These are phyloP conservation scores for Suillus ampliporus DNA, from an alignment of 768 basidiomycete species.

Conservation along the genomic window DNA sequence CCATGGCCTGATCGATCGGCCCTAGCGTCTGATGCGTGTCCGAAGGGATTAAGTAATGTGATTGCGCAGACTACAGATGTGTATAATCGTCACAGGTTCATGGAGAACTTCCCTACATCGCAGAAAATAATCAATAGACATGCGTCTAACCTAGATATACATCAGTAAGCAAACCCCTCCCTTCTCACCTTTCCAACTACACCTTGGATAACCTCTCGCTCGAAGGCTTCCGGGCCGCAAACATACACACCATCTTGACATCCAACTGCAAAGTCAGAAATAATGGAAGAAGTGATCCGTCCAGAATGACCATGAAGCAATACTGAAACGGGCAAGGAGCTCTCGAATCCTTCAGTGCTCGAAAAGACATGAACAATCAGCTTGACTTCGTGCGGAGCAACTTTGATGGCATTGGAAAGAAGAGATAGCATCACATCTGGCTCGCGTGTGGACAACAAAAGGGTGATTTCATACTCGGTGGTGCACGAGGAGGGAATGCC, in stretches of 20 bases:
- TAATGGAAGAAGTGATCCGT: slow-evolving; percentile 18
- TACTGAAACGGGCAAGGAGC: slow-evolving; percentile 3
- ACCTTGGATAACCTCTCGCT: slow-evolving; percentile 42
- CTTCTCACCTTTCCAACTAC: slow-evolving; percentile 41
- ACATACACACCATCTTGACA: slow-evolving; percentile 42
- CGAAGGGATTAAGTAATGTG: too few species aligned
- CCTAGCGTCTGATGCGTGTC: too few species aligned
- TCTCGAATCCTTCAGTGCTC: slow-evolving; percentile 13
- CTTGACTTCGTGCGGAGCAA: slow-evolving; percentile 4
- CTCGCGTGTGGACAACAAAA: slow-evolving; percentile 60
- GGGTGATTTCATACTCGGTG: slow-evolving; percentile 42
- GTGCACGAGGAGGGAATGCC: neutral
- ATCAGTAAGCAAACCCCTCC: slow-evolving; percentile 53
- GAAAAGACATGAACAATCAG: slow-evolving; percentile 50
- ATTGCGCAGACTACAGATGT: neutral
- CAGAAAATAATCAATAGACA: slow-evolving; percentile 35
- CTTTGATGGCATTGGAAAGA: neutral
- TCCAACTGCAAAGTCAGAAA: slow-evolving; percentile 19
- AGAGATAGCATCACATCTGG: slow-evolving; percentile 56
- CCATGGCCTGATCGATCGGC: neutral
- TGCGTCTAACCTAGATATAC: neutral
- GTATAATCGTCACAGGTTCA: neutral
- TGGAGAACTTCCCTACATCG: slow-evolving; percentile 27
- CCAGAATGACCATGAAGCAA: neutral
- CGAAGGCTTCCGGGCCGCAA: slow-evolving; percentile 57